Evolutionary conservation across 2,329 filamentous ascomycete genomes (phyloP).

Genomic region (Cladosporium sp.): DNA sequence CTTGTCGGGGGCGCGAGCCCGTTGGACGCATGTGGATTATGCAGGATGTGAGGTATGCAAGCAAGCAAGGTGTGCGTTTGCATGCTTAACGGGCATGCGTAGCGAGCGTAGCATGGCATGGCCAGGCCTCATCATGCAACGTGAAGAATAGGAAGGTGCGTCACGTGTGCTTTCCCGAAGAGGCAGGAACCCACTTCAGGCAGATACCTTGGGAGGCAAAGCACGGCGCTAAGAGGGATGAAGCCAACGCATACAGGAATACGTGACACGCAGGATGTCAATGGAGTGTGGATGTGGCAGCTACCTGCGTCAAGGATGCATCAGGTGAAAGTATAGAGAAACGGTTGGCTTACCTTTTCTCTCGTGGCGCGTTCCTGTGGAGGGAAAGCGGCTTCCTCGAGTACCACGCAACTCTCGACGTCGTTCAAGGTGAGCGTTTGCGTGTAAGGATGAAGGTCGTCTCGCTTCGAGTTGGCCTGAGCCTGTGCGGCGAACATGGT

Average conservation of each 20-base stretch:
- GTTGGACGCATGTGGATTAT: background rate
- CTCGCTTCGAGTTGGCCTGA: slow-evolving; percentile 28
- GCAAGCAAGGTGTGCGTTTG: background rate
- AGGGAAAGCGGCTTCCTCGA: slow-evolving; percentile 58
- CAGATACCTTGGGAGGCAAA: background rate
- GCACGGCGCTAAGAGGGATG: slow-evolving; percentile 3
- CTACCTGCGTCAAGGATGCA: background rate
- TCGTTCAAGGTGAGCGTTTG: slow-evolving; percentile 66
- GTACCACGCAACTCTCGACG: slow-evolving; percentile 56
- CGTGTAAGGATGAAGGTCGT: slow-evolving; percentile 68
- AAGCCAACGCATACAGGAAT: slow-evolving; percentile 27
- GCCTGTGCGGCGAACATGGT: slow-evolving; percentile 9
- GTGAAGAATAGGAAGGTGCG: background rate
- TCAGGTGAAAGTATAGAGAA: background rate
- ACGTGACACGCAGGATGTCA: slow-evolving; percentile 24
- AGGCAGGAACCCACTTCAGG: slow-evolving; percentile 1
- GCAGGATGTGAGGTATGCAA: background rate
- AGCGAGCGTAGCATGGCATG: too few relatives aligned
- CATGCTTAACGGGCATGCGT: background rate
- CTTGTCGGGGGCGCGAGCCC: background rate
- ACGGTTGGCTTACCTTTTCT: slow-evolving; percentile 52
- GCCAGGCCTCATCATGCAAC: background rate
- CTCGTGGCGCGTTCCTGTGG: slow-evolving; percentile 53
- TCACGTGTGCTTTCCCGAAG: slow-evolving; percentile 8
- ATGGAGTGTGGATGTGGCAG: slow-evolving; percentile 2